Evolutionary conservation across 169 alveolate genomes (phyloP).

Genomic region (Eimeria sp.): DNA sequence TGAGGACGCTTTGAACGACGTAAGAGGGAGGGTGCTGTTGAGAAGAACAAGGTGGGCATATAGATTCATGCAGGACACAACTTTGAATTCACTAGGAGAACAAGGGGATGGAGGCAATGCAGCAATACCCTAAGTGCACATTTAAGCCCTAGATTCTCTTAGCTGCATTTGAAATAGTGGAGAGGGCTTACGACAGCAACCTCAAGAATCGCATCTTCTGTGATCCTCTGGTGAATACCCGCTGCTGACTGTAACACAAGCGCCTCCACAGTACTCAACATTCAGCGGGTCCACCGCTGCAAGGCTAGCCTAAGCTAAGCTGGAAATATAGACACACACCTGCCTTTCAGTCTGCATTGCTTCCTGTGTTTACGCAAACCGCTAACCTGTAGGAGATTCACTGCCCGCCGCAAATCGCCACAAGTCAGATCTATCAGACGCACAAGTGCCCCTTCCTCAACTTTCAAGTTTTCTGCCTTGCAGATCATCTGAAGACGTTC

Average conservation of each 20-base stretch:
- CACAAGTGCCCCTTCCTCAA: slow-evolving; percentile 28
- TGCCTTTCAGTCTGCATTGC: not conserved
- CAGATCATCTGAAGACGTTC: slow-evolving; percentile 43
- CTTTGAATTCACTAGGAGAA: not conserved
- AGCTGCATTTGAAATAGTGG: not conserved
- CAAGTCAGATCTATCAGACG: slow-evolving; percentile 71
- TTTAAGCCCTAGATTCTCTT: not conserved
- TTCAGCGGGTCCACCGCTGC: too few relatives aligned
- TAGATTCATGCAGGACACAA: too few relatives aligned
- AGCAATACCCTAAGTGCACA: not conserved
- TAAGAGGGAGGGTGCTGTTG: slow-evolving; percentile 79
- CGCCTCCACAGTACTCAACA: not conserved
- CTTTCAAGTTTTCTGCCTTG: slow-evolving; percentile 44
- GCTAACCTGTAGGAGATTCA: slow-evolving; percentile 83
- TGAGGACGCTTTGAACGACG: slow-evolving; percentile 68
- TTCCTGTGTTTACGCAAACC: not conserved
- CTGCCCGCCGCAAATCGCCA: slow-evolving; percentile 84
- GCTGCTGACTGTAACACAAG: slow-evolving; percentile 76
- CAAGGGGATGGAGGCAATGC: not conserved
- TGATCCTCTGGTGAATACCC: slow-evolving; percentile 56
- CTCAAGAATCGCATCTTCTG: slow-evolving; percentile 76
- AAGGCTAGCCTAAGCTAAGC: too few relatives aligned
- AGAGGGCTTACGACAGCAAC: slow-evolving; percentile 69
- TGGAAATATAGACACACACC: not conserved
- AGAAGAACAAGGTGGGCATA: too few relatives aligned